Base-by-base conservation (phyloP, 768 basidiomycete genomes). In the Lactifluus hygrophoroides region DNA sequence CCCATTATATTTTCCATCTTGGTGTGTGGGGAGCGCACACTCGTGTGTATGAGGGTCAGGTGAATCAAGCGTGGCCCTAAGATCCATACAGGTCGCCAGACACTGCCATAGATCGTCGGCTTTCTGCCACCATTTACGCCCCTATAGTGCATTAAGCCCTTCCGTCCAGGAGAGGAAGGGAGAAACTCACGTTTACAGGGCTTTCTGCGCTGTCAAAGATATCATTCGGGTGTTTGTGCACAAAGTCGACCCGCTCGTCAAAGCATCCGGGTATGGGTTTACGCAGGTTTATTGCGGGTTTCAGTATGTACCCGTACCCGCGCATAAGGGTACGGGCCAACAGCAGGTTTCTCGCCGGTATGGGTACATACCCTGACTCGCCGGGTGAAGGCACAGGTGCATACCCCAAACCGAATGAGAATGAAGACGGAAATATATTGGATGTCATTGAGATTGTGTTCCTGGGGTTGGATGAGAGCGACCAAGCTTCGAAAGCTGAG, bases 81-180 rank as follows among this genome's bases (percentile, higher is more conserved):
- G 77, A 68, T 99, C 96, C 69, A 86, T 83, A 74, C 94, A 97
- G 1, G 90, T 82, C 17, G 95, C 89, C 37, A 98, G 86, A 69
- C 88, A 94, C 70, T 98, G 95, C 94, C 95, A 98, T 8, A 94
- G 94, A 67, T 98, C 94, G 67, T 95, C 94, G 0, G 93, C 94
- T 56, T 82, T 74, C 43, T 79, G 71, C 95, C 95, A 99, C 95
- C 94, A 98, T 50, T 80, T 76, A 6, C 73, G 68, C 23, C 89
- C 93, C 85, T 89, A 47, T 10, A 10, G 30, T 64, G 35, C 65
- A 48, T 30, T 32, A 40, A 50, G 32, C 5, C 21, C 6, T 51
- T 43, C 57, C 14, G 40, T n/a, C 47, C 11, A 28, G 8, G 42
- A 23, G 44, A n/a, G 17, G 45, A 49, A 48, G 60, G 54, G 53